Evolutionary conservation across 2,329 filamentous ascomycete species (phyloP).

Genomic region (Nigrograna mackinnonii): DNA sequence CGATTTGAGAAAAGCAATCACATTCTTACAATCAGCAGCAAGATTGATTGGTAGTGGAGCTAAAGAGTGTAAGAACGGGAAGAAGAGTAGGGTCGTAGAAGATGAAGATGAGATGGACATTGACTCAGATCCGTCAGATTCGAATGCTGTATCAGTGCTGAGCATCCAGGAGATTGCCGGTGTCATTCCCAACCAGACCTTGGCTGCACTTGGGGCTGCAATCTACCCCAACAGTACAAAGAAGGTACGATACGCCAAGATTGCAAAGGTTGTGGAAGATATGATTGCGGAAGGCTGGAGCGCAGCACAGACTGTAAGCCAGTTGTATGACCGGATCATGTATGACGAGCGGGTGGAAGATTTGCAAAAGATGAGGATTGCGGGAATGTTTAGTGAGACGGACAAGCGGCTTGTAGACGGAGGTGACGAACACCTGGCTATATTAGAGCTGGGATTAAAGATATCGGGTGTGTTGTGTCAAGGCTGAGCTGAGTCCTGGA

Average conservation of each 20-base stretch:
- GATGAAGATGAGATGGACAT: slow-evolving; percentile 59
- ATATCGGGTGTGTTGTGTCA: slow-evolving; percentile 73
- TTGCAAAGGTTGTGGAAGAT: slow-evolving; percentile 82
- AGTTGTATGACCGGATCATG: slow-evolving; percentile 83
- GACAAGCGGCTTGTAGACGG: slow-evolving; percentile 95
- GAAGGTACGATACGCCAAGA: slow-evolving; percentile 65
- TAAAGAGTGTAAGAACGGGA: slow-evolving; percentile 36
- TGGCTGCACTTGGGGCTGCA: slow-evolving; percentile 71
- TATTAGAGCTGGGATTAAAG: slow-evolving; percentile 81
- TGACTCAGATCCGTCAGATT: slow-evolving; percentile 30
- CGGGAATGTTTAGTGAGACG: slow-evolving; percentile 86
- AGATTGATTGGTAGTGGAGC: slow-evolving; percentile 68
- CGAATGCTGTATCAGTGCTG: slow-evolving; percentile 55
- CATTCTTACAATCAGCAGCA: slow-evolving; percentile 93
- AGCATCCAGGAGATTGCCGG: slow-evolving; percentile 95
- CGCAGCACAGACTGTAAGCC: slow-evolving; percentile 81
- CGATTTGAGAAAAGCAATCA: slow-evolving; percentile 94
- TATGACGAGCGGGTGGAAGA: slow-evolving; percentile 85
- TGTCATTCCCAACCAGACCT: slow-evolving; percentile 78
- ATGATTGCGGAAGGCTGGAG: slow-evolving; percentile 98
- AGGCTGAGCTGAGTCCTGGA: too few species aligned
- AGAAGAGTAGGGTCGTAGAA: slow-evolving; percentile 47
- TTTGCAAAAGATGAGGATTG: slow-evolving; percentile 86
- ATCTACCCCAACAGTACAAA: slow-evolving; percentile 66
- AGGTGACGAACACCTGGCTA: slow-evolving; percentile 89